A percentile compares a stretch with the other conserved stretches of the same genome.
phyloP scores from a whole-genome alignment of 352 stramenopile genomes.

The Phytophthora capsici region DNA sequence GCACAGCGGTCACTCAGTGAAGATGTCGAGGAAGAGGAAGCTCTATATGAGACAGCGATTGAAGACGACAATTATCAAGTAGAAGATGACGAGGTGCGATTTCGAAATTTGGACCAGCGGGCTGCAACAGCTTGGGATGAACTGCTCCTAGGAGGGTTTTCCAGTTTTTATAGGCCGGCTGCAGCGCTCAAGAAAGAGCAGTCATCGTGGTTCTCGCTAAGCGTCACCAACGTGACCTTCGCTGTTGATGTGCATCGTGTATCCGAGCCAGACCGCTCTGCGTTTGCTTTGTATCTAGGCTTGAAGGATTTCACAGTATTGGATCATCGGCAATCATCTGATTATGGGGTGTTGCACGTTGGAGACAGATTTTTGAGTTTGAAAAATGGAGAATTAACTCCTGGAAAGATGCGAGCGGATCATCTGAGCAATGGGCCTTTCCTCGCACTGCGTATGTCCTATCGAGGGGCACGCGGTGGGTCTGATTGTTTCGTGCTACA shows the following conservation, averaged over 20 bases:
- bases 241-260: slow-evolving; percentile 72
- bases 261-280: slow-evolving; percentile 62
- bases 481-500: slow-evolving; percentile 65
- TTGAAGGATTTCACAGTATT: slow-evolving; percentile 66
- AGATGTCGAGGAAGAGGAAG: slow-evolving; percentile 43
- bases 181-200: slow-evolving; percentile 57
- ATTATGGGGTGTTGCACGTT: slow-evolving; percentile 80
- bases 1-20: slow-evolving; percentile 39
- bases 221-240: slow-evolving; percentile 64
- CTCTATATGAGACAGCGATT: slow-evolving; percentile 30
- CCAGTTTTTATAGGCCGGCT: slow-evolving; percentile 65
- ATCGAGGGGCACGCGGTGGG: slow-evolving; percentile 54
- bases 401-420: slow-evolving; percentile 73
- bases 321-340: slow-evolving; percentile 75
- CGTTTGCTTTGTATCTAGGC: slow-evolving; percentile 65
- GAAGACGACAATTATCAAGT: slow-evolving; percentile 26
- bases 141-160: slow-evolving; percentile 74
- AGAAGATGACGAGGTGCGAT: slow-evolving; percentile 15
- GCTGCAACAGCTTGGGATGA: slow-evolving; percentile 47
- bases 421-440: slow-evolving; percentile 66
- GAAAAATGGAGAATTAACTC: slow-evolving; percentile 76
- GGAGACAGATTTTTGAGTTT: slow-evolving; percentile 85
- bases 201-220: slow-evolving; percentile 79
- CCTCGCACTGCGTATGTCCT: slow-evolving; percentile 65
- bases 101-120: slow-evolving; percentile 22